Percentiles rank a stretch among this genome's conserved stretches.
Conservation (phyloP, 2,329 filamentous ascomycete species). For the Colletotrichum sp. region DNA sequence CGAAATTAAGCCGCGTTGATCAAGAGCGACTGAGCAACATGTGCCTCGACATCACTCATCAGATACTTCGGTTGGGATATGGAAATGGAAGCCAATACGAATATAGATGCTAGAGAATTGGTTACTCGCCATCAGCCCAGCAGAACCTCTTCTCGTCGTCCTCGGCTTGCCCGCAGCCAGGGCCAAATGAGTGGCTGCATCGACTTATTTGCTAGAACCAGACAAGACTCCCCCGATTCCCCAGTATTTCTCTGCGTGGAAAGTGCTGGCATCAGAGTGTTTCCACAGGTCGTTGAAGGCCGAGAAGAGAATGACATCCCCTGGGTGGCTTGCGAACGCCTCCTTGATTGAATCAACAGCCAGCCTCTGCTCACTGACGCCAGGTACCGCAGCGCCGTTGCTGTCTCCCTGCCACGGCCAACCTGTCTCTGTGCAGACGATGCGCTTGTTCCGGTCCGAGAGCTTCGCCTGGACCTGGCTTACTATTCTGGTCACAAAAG, state of each 20-base stretch:
- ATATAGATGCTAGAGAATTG: neutral
- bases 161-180: neutral
- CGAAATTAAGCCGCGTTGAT: neutral
- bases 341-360: slow-evolving; percentile 71
- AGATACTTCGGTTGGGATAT: neutral
- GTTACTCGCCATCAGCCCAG: neutral
- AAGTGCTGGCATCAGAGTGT: slow-evolving; percentile 63
- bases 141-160: neutral
- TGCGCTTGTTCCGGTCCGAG: slow-evolving; percentile 54
- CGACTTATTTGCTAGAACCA: slow-evolving; percentile 20
- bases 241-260: slow-evolving; percentile 79
- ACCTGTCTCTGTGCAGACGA: slow-evolving; percentile 82
- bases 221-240: slow-evolving; percentile 55
- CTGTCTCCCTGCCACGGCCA: slow-evolving; percentile 75
- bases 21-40: neutral
- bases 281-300: slow-evolving; percentile 87
- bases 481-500: slow-evolving; percentile 67
- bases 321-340: slow-evolving; percentile 56
- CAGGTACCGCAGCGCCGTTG: slow-evolving; percentile 74
- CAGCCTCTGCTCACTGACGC: slow-evolving; percentile 65
- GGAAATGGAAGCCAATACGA: neutral
- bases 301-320: slow-evolving; percentile 74
- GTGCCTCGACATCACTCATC: neutral
- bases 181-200: neutral
- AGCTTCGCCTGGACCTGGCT: slow-evolving; percentile 46